A percentile compares a stretch with the other conserved stretches of the same genome.
phyloP scores from a whole-genome alignment of 352 stramenopile genomes.

The Globisporangium canariense region DNA sequence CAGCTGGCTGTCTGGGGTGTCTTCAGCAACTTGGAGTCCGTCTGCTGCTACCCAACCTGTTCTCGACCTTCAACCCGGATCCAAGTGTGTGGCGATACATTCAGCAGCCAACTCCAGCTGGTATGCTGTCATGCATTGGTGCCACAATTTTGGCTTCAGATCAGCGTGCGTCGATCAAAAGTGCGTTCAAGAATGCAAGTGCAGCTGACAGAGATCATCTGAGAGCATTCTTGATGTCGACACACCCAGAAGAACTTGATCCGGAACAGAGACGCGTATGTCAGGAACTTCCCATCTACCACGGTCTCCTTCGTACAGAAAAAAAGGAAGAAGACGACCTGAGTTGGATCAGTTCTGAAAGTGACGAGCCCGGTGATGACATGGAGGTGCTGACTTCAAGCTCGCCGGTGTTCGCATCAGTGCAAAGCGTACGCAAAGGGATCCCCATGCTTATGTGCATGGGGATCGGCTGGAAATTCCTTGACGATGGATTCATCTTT shows the following conservation, averaged over 20 bases:
- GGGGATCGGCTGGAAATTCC: conserved; percentile 39
- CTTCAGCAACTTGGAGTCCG: conserved; percentile 49
- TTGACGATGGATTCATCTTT: conserved; percentile 49
- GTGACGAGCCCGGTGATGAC: conserved; percentile 6
- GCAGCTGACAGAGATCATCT: conserved; percentile 37
- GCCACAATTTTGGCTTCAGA: conserved; percentile 8
- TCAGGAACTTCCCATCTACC: conserved; percentile 48
- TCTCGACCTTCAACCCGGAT: conserved; percentile 47
- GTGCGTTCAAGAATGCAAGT: conserved; percentile 20
- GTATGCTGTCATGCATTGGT: conserved; percentile 47
- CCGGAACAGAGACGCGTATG: conserved; percentile 30
- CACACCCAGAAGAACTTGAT: conserved; percentile 33
- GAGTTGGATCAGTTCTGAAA: conserved; percentile 20
- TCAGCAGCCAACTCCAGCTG: conserved; percentile 58
- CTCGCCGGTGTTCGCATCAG: conserved; percentile 27
- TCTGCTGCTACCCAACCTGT: conserved; percentile 52
- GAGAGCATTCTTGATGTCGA: conserved; percentile 41
- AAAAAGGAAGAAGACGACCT: conserved; percentile 19
- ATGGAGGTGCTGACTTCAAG: conserved; percentile 9
- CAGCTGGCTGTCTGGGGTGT: conserved; percentile 32
- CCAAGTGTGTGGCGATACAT: conserved; percentile 70
- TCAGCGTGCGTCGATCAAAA: conserved; percentile 13
- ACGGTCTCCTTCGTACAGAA: conserved; percentile 25
- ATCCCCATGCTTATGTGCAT: conserved; percentile 29
- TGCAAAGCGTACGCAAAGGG: conserved; percentile 21